Evolutionary conservation across 176 grass and related monocot species (phyloP), one percentile per base, ranked within the genome.

Genomic region (Carex littledalei): DNA sequence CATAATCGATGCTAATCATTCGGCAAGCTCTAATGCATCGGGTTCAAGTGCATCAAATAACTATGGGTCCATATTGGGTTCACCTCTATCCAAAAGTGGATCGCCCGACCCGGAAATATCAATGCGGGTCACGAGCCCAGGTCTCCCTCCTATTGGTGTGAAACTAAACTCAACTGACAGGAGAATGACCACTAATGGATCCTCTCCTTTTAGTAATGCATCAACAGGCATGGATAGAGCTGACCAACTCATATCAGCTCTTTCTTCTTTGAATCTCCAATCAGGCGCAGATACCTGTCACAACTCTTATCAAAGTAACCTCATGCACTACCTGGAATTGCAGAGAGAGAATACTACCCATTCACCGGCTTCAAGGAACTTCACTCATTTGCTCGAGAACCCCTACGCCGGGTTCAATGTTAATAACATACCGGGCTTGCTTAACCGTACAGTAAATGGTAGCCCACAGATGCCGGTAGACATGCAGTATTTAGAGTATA

Each of bases 251-350:
- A 67, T 86, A 15, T 84, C 92, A 14, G 78, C 88, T 84, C 83
- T 97, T 83, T 97, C 92, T 87, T 85, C 90, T 18, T 87, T 97
- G 85, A 90, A 90, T 66, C 84, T 97, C 54, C 93, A 92, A 82
- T n/a, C 60, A 67, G 81, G 64, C 11, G 4, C 20, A 24, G 63
- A 18, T 24, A 9, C 81, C 21, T 55, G 21, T 69, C 63, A 52
- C 45, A 53, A 16, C 63, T 55, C 78, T 9, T n/a, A 78, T 50
- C 21, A 65, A 82, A 20, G 21, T 35, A 64, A 63, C 59, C 66
- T 34, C 20, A 68, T n/a, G 24, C 12, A 24, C 21, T 83, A 68
- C 29, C 20, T n/a, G 14, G 63, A 69, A 18, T 53, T 16, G 22
- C 24, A 83, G 13, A 83, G 64, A 63, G 49, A 67, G 16, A 83